These are phyloP conservation scores for Zygosaccharomyces sapae DNA, from an alignment of 1,139 yeast species.

Conservation along the genomic window DNA sequence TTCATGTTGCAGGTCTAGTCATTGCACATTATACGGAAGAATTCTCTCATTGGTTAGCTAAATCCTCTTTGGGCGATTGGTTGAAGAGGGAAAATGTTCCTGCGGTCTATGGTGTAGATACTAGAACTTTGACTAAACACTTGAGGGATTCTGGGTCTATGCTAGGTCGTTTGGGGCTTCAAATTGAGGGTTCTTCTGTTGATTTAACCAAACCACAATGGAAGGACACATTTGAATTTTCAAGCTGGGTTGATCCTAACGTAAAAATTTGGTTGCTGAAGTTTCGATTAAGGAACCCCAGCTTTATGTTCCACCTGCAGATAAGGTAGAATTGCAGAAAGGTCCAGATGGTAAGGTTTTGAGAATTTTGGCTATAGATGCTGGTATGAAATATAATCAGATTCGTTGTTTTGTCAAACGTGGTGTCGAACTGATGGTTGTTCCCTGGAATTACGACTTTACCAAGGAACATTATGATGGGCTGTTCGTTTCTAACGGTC, in stretches of 20 bases:
- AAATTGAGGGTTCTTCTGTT: constrained; percentile 42
- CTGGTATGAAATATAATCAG: constrained; percentile 97
- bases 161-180: constrained; percentile 75
- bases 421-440: constrained; percentile 93
- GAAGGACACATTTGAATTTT: constrained; percentile 62
- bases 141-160: constrained; percentile 92
- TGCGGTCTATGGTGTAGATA: constrained; percentile 96
- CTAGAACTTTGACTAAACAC: constrained; percentile 89
- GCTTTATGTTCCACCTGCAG: constrained; percentile 56
- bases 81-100: constrained; percentile 87
- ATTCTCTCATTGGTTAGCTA: constrained; percentile 89
- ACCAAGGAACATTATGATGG: constrained; percentile 81
- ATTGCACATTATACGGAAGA: constrained; percentile 97
- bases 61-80: constrained; percentile 91
- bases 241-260: constrained; percentile 94
- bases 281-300: constrained; percentile 79
- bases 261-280: constrained; percentile 81
- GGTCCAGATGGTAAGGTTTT: constrained; percentile 71
- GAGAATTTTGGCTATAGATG: constrained; percentile 88
- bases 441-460: constrained; percentile 93
- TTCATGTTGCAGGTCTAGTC: constrained; percentile 95
- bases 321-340: constrained; percentile 43
- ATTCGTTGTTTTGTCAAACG: constrained; percentile 93
- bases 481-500: constrained; percentile 94
- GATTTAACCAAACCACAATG: constrained; percentile 45